Conservation (phyloP, 116 monocot species). For the Cymodocea nodosa region DNA sequence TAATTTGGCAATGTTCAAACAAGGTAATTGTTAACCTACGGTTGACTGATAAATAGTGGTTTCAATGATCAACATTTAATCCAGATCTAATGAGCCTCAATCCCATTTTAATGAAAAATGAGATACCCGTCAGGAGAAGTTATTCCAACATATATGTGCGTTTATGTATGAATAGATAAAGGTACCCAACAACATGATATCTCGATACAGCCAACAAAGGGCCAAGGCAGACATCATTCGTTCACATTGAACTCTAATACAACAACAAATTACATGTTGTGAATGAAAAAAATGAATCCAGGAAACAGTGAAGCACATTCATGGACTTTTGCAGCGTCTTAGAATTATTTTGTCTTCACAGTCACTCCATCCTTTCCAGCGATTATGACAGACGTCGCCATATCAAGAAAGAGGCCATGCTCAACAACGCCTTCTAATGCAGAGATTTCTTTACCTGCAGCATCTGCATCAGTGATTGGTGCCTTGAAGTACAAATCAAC, state of each 20-base stretch:
- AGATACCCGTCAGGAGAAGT: too few species aligned
- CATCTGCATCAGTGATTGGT: constrained; percentile 64
- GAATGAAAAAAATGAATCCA: not conserved
- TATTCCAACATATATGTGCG: not conserved
- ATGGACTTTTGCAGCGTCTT: not conserved
- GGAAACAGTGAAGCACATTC: not conserved
- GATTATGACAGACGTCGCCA: constrained; percentile 85
- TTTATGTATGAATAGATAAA: not conserved
- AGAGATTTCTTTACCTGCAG: constrained; percentile 76
- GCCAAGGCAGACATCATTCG: not conserved
- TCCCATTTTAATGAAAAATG: too few species aligned
- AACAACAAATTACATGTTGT: not conserved
- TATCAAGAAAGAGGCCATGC: constrained; percentile 83
- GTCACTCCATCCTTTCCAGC: constrained; percentile 73
- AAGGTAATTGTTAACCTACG: too few species aligned
- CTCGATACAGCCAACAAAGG: not conserved
- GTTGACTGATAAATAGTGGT: too few species aligned
- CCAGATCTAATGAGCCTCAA: too few species aligned
- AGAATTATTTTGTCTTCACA: constrained; percentile 55
- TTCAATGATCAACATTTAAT: too few species aligned
- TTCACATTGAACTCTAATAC: not conserved
- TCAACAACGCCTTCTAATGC: constrained; percentile 83
- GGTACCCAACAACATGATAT: not conserved
- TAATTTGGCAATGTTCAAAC: too few species aligned
- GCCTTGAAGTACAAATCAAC: constrained; percentile 86